Percentiles rank a stretch among this genome's conserved stretches.
These are phyloP conservation scores for Alternaria metachromatica DNA, from an alignment of 2,329 filamentous ascomycete genomes.

Conservation along the genomic window DNA sequence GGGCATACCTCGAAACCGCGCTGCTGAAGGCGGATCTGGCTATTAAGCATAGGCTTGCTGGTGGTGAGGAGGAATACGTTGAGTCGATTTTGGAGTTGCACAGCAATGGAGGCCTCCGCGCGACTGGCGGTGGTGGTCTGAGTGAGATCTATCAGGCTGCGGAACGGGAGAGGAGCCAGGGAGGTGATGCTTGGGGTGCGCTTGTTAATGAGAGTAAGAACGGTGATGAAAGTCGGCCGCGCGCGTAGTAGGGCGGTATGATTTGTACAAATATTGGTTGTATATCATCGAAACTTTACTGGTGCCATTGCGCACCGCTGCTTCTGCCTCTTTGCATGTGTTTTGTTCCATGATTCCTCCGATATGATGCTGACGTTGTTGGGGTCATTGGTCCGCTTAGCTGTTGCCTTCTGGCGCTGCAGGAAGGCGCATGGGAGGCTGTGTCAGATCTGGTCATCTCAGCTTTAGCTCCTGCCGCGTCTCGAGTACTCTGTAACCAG, in stretches of 20 bases:
- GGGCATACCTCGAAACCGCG: slow-evolving; percentile 20
- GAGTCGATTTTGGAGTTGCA: slow-evolving; percentile 12
- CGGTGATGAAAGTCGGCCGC: neutral
- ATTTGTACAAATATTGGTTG: slow-evolving; percentile 1
- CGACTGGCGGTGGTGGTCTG: neutral
- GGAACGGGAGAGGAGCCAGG: slow-evolving; percentile 2
- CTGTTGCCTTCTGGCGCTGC: too few species aligned
- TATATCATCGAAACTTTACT: neutral
- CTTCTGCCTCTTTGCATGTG: too few species aligned
- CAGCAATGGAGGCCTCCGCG: slow-evolving; percentile 2
- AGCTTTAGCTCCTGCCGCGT: too few species aligned
- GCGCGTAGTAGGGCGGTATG: neutral
- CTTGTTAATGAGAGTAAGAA: slow-evolving; percentile 22
- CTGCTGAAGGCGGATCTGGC: slow-evolving; percentile 30
- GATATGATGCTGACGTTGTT: too few species aligned
- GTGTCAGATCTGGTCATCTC: too few species aligned
- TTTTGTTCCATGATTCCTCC: too few species aligned
- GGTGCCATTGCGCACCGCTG: too few species aligned
- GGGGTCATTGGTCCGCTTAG: too few species aligned
- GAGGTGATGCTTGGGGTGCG: slow-evolving; percentile 25
- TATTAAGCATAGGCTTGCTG: slow-evolving; percentile 22
- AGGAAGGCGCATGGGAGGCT: too few species aligned
- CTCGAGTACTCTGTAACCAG: too few species aligned
- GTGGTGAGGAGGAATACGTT: slow-evolving; percentile 25
- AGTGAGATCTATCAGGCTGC: slow-evolving; percentile 2